Base-by-base conservation (phyloP, 75 land plant species). In the Larix kaempferi region DNA sequence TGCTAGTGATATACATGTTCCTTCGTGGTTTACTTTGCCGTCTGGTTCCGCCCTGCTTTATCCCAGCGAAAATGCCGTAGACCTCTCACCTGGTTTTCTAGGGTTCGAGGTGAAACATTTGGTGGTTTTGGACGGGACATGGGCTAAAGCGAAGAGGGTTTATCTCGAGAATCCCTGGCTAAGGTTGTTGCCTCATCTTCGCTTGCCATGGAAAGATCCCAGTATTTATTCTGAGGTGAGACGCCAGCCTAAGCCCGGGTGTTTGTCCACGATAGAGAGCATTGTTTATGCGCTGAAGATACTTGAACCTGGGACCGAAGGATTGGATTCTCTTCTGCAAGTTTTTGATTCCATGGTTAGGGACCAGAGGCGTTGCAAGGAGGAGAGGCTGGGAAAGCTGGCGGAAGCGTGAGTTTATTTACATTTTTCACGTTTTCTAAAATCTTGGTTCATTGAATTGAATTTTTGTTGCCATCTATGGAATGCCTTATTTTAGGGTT, bases 111-210 rank as follows among this genome's bases (percentile, higher is more conserved):
- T 81, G 63, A 84, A 81, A 59, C 87, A 95, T 73, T 82, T 95
- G 86, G 87, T 95, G 76, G 94, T 95, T 60, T 81, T 94, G 84
- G 98, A 95, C 71, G 98, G 97, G 26, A 95, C 98, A 3, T 94
- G 98, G 98, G 83, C 89, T 0, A 95, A 95, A 86, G 98, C 98
- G 11, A 90, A 73, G 77, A 82, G 98, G 74, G 86, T 95, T 79
- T 95, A 91, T 74, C 77, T 71, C 39, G 98, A 95, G 89, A 94
- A 95, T 79, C 94, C 94, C 6, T 95, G 98, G 98, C 72, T 95
- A 79, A 82, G 84, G 63, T 56, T 81, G 27, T 71, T 95, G 77
- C 98, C 94, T 21, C 96, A 93, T 77, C 78, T 91, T 80, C 88
- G 76, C 75, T 74, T 95, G 80, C 90, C 90, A 54, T 12, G 61